Conservation (phyloP, 768 basidiomycete species). For the Pleurotus pulmonarius region DNA sequence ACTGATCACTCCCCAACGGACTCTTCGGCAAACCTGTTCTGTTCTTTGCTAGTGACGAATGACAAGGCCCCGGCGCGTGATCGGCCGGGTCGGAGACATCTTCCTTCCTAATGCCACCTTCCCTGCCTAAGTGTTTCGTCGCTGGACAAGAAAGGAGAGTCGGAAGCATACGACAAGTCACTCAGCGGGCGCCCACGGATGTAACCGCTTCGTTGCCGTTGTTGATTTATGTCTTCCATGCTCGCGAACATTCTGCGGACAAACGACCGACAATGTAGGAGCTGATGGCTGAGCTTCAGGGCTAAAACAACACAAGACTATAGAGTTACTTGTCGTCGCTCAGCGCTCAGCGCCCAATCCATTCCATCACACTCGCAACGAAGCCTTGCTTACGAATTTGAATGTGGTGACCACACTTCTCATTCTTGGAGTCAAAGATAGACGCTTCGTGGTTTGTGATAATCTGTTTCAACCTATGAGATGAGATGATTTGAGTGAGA, state of each 20-base stretch:
- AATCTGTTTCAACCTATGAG: no score
- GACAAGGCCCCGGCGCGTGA: not conserved
- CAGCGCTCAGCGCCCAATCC: no score
- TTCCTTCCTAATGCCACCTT: constrained; percentile 5
- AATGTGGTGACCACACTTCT: not conserved
- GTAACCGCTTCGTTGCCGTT: not conserved
- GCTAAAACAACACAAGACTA: not conserved
- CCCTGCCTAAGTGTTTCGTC: constrained; percentile 1
- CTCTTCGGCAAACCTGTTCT: not conserved
- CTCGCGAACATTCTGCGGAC: not conserved
- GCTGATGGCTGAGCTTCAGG: constrained; percentile 3
- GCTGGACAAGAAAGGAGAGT: not conserved
- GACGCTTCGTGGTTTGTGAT: no score
- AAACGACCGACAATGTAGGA: not conserved
- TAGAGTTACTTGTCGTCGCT: no score
- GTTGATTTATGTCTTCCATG: not conserved
- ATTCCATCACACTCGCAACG: no score
- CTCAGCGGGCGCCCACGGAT: not conserved
- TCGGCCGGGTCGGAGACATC: not conserved
- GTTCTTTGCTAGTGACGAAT: no score
- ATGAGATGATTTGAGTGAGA: no score
- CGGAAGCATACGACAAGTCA: not conserved
- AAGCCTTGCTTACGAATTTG: no score
- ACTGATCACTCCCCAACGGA: not conserved
- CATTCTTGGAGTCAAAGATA: not conserved